These are phyloP conservation scores for Boletus reticulatus DNA, from an alignment of 768 basidiomycete species.

Conservation along the genomic window DNA sequence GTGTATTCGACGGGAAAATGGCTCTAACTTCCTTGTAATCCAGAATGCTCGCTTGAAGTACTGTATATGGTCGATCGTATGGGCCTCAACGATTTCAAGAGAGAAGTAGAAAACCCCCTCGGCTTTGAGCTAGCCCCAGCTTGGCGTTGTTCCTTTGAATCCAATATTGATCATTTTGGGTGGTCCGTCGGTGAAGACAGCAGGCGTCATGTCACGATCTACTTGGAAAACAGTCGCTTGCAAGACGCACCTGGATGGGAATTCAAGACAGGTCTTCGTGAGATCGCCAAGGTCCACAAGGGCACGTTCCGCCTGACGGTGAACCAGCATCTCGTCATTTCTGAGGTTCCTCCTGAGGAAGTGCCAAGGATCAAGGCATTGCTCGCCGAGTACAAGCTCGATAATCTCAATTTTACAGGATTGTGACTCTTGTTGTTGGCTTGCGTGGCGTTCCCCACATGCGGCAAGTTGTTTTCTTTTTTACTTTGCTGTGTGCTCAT, in stretches of 20 bases:
- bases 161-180: constrained; percentile 92
- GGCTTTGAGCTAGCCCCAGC: constrained; percentile 75
- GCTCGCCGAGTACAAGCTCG: constrained; percentile 82
- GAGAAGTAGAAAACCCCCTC: constrained; percentile 85
- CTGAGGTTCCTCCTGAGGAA: constrained; percentile 76
- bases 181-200: constrained; percentile 90
- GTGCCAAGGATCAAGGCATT: constrained; percentile 75
- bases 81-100: constrained; percentile 84
- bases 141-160: constrained; percentile 76
- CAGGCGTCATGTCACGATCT: constrained; percentile 86
- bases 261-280: constrained; percentile 90
- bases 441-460: constrained; percentile 97
- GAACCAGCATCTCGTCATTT: constrained; percentile 91
- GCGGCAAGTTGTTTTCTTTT: constrained; percentile 49
- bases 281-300: constrained; percentile 94
- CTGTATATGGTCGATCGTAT: constrained; percentile 97
- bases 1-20: neutral
- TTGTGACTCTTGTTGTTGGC: constrained; percentile 88
- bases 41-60: constrained; percentile 91
- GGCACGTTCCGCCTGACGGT: constrained; percentile 91
- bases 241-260: constrained; percentile 87
- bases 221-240: constrained; percentile 98
- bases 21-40: constrained; percentile 7
- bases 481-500: neutral
- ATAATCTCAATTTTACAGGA: constrained; percentile 77